phyloP scores from a whole-genome alignment of 148 eudicot species.

The Chenopodium suecicum region DNA sequence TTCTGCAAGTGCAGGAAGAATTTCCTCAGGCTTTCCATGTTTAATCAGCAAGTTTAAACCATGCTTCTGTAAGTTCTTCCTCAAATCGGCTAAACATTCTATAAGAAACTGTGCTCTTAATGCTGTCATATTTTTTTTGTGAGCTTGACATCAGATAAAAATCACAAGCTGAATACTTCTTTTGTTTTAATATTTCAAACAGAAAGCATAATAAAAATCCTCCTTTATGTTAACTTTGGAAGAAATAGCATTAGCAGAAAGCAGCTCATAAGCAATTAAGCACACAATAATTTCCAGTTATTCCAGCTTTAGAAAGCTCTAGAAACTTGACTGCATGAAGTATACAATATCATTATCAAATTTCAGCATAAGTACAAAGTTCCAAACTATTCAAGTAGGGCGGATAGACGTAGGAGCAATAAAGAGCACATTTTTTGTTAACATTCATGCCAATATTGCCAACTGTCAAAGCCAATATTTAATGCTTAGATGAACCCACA shows the following conservation, averaged over 20 bases:
- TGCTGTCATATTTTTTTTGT: conserved; percentile 40
- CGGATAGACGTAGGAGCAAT: too few species aligned
- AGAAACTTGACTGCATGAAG: not conserved
- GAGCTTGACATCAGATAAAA: not conserved
- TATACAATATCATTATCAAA: not conserved
- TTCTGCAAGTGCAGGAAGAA: conserved; percentile 65
- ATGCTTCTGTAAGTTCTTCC: conserved; percentile 56
- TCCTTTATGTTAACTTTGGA: not conserved
- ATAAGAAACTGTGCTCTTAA: conserved; percentile 74
- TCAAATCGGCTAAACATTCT: conserved; percentile 80
- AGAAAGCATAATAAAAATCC: not conserved
- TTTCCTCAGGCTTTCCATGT: conserved; percentile 81
- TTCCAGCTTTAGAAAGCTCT: not conserved
- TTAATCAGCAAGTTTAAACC: conserved; percentile 67
- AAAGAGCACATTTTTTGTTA: too few species aligned
- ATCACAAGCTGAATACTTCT: not conserved
- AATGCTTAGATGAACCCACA: not conserved
- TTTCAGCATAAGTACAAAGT: not conserved
- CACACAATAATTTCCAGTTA: too few species aligned
- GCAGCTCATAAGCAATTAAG: not conserved
- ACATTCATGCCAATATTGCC: not conserved
- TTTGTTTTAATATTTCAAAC: too few species aligned
- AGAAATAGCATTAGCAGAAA: not conserved
- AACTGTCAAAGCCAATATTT: not conserved
- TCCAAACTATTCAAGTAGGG: too few species aligned